These are phyloP conservation scores for Arthrobotrys megalospora DNA, from an alignment of 2,329 filamentous ascomycete genomes.

Conservation along the genomic window DNA sequence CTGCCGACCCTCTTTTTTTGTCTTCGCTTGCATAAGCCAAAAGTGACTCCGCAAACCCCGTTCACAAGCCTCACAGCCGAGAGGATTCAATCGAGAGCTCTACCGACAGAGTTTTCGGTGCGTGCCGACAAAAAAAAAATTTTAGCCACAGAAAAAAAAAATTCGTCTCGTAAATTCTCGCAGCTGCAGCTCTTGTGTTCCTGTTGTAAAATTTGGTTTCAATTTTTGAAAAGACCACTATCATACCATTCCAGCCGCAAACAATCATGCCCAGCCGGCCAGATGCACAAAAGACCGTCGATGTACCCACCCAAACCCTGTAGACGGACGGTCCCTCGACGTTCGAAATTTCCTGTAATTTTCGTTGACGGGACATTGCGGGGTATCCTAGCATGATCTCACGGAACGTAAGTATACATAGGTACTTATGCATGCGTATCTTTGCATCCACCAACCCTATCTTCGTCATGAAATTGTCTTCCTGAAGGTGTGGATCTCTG, in stretches of 20 bases:
- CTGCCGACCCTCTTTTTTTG: conserved; percentile 52
- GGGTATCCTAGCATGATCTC: conserved; percentile 38
- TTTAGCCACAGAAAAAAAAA: conserved; percentile 36
- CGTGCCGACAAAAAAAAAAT: conserved; percentile 21
- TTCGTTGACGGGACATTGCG: conserved; percentile 38
- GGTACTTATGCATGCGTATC: conserved; percentile 39
- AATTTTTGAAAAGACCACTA: conserved; percentile 41
- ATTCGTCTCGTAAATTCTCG: conserved; percentile 14
- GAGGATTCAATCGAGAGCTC: conserved; percentile 51
- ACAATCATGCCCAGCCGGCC: conserved; percentile 55
- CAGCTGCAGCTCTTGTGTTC: conserved; percentile 23
- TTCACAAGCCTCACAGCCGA: conserved; percentile 50
- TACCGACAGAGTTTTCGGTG: conserved; percentile 33
- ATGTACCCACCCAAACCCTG: conserved; percentile 36
- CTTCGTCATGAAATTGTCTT: conserved; percentile 23
- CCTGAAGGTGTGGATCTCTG: conserved; percentile 40
- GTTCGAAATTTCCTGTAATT: conserved; percentile 5
- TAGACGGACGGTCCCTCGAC: conserved; percentile 25
- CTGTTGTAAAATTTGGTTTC: conserved; percentile 19
- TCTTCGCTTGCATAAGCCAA: conserved; percentile 50
- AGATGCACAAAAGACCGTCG: conserved; percentile 34
- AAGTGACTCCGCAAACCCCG: conserved; percentile 50
- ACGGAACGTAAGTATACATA: conserved; percentile 18
- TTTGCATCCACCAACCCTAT: conserved; percentile 30
- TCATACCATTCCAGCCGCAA: conserved; percentile 61